Conservation (phyloP, 345 rosid species). For the Arabidopsis arenosa region DNA sequence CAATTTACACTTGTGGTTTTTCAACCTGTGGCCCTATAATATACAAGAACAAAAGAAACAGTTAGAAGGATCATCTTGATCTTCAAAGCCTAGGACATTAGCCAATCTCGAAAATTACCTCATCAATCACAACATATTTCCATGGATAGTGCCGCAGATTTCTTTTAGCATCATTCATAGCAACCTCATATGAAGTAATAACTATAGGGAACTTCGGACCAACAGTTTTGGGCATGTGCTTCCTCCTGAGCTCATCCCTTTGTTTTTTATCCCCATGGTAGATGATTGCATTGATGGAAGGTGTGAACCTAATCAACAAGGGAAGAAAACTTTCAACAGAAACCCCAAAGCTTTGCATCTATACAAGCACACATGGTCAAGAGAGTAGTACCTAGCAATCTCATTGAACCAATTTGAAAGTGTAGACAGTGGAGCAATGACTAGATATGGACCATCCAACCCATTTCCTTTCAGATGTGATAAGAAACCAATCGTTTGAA, state of each 20-base stretch:
- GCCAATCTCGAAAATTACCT: slow-evolving; percentile 56
- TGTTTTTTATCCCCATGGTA: slow-evolving; percentile 79
- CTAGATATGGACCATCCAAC: slow-evolving; percentile 85
- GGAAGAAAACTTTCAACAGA: not conserved
- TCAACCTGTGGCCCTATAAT: slow-evolving; percentile 90
- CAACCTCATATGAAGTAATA: slow-evolving; percentile 93
- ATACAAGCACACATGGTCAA: slow-evolving; percentile 10
- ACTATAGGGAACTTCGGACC: slow-evolving; percentile 87
- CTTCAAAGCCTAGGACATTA: not conserved
- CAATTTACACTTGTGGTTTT: slow-evolving; percentile 84
- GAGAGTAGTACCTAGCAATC: slow-evolving; percentile 64
- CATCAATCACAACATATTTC: slow-evolving; percentile 96
- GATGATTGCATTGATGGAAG: slow-evolving; percentile 71
- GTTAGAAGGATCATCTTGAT: slow-evolving; percentile 9
- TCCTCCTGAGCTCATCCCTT: slow-evolving; percentile 71
- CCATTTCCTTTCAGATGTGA: slow-evolving; percentile 89
- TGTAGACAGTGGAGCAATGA: slow-evolving; percentile 98
- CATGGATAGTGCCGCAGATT: slow-evolving; percentile 69
- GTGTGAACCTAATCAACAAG: slow-evolving; percentile 66
- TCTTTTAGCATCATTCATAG: slow-evolving; percentile 73
- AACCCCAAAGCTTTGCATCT: not conserved
- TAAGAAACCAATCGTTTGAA: slow-evolving; percentile 91
- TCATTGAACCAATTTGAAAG: slow-evolving; percentile 95
- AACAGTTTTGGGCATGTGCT: slow-evolving; percentile 69
- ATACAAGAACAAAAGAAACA: slow-evolving; percentile 20